Base-by-base conservation (phyloP, 2,329 filamentous ascomycete genomes). In the Fusarium penzigii region DNA sequence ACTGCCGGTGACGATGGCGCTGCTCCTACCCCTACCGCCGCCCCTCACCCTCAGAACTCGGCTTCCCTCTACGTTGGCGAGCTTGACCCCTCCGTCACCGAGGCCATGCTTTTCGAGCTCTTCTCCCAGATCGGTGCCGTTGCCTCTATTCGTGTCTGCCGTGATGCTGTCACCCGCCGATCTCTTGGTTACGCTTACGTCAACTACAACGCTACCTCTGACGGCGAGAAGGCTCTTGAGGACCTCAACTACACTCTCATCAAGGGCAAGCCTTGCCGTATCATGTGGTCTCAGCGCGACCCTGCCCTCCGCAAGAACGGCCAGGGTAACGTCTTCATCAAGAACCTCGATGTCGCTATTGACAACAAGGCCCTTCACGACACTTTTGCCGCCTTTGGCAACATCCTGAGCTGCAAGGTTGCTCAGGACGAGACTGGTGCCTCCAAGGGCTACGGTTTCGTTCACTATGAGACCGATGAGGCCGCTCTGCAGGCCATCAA, bases 221-320 rank as follows among this genome's bases (percentile, higher is more conserved):
- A 99, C 74, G 94, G 94, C 68, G 94, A 99, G 83, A 95, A 96
- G 78, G 94, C 94, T 68, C 87, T 99, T 57, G 94, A 99, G 80
- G 94, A 99, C 79, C 85, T 99, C 68, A 99, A 99, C 86, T 99
- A 99, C 83, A 99, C 94, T 60, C 82, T 97, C 68, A 97, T 99
- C 82, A 97, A 97, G 85, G 92, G 92, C 68, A 92, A 90, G 72
- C 93, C 94, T 56, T 99, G 94, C 89, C 93, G 94, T 71, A 99
- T 99, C 80, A 99, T 99, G 94, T 99, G 94, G 94, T 99, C 94
- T 62, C 94, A 99, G 85, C 94, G 94, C 75, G 94, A 99, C 77
- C 94, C 94, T 63, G 93, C 93, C 73, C 87, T 99, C 68, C 94
- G 94, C 81, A 99, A 99, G 88, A 99, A 92, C 66, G 94, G 94